These are phyloP conservation scores for Pseudogymnoascus sp. DNA, from an alignment of 2,329 filamentous ascomycete species.

Conservation along the genomic window DNA sequence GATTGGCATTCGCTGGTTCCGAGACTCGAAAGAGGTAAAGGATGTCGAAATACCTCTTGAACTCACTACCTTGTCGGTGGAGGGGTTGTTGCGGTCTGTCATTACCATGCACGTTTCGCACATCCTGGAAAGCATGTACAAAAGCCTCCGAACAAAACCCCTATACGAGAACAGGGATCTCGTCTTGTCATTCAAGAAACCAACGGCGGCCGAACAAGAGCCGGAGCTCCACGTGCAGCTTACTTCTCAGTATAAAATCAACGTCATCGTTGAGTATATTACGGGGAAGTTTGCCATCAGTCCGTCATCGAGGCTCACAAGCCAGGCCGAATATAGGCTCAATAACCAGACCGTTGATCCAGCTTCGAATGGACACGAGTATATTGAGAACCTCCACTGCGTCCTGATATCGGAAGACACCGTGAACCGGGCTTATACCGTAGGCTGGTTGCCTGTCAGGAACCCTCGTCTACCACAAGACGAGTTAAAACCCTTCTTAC, in stretches of 20 bases:
- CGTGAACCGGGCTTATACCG: constrained; percentile 50
- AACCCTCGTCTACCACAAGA: constrained; percentile 43
- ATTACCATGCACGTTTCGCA: constrained; percentile 69
- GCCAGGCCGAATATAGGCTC: constrained; percentile 56
- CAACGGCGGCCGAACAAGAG: constrained; percentile 55
- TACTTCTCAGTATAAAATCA: constrained; percentile 53
- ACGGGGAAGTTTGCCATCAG: constrained; percentile 70
- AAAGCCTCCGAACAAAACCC: constrained; percentile 51
- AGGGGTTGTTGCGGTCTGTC: constrained; percentile 65
- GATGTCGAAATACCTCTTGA: constrained; percentile 64
- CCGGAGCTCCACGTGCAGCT: constrained; percentile 65
- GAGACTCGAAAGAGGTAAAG: constrained; percentile 68
- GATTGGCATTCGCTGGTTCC: constrained; percentile 72
- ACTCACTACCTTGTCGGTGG: constrained; percentile 61
- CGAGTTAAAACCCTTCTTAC: constrained; percentile 52
- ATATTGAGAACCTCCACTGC: constrained; percentile 57
- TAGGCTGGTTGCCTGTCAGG: constrained; percentile 54
- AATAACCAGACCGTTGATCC: constrained; percentile 52
- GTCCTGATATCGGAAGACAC: constrained; percentile 56
- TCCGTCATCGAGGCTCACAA: constrained; percentile 52
- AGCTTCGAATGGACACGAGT: constrained; percentile 48
- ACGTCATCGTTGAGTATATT: constrained; percentile 65
- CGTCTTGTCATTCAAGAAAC: constrained; percentile 50
- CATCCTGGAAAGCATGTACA: constrained; percentile 61
- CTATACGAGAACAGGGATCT: constrained; percentile 57